These are phyloP conservation scores for Orbilia brochopaga DNA, from an alignment of 2,329 filamentous ascomycete species.

Conservation along the genomic window DNA sequence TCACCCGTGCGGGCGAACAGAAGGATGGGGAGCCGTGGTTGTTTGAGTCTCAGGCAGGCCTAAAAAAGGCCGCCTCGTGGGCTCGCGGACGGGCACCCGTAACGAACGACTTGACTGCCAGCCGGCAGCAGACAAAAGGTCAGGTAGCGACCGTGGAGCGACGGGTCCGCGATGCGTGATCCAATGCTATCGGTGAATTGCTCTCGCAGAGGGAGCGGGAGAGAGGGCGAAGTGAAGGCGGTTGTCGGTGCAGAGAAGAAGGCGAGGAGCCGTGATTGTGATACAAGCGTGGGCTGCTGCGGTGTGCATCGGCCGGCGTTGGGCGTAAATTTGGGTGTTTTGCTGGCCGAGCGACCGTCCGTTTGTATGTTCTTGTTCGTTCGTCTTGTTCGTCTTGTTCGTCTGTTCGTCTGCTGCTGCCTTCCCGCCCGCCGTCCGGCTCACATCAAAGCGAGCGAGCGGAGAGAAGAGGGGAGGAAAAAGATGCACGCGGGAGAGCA, in stretches of 20 bases:
- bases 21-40: neutral
- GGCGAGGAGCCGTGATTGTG: too few species aligned
- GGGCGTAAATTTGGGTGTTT: neutral
- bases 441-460: too few species aligned
- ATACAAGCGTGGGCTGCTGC: neutral
- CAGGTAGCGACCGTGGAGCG: neutral
- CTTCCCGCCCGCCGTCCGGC: too few species aligned
- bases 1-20: too few species aligned
- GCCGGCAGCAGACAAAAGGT: neutral
- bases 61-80: constrained; percentile 34
- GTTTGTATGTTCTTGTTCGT: too few species aligned
- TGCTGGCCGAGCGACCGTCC: too few species aligned
- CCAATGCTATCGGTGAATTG: neutral
- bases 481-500: too few species aligned
- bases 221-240: neutral
- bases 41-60: constrained; percentile 23
- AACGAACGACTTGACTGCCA: neutral
- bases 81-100: neutral
- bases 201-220: neutral
- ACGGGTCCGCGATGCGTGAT: neutral
- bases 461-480: too few species aligned
- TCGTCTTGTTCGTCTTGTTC: too few species aligned
- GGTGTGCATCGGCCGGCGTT: neutral
- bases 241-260: constrained; percentile 6
- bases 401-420: too few species aligned